Base-by-base conservation (phyloP, 768 basidiomycete genomes). In the Paxillus involutus region DNA sequence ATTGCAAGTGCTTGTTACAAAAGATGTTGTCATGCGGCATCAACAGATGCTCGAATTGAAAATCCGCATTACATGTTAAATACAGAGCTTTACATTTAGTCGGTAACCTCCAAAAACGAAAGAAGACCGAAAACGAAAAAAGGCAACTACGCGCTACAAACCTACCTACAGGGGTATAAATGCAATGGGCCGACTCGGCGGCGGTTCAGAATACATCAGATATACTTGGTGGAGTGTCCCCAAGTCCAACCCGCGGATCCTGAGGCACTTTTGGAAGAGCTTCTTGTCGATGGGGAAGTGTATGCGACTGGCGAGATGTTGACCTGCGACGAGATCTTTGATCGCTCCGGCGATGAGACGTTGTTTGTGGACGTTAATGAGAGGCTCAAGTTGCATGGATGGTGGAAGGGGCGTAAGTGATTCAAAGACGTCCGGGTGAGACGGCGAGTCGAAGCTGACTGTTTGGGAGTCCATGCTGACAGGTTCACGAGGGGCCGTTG, bases 301-400 rank as follows among this genome's bases (percentile, higher is more conserved):
- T 29, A 91, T 77, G 26, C 81, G 81, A 53, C 85, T 84, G 2
- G 91, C 88, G 10, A 91, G 80, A 62, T 93, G 91, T 64, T 93
- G 91, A 2, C 89, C 89, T 10, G 86, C 84, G 8, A 93, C 89
- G 51, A 93, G 73, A 7, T 82, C 79, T 67, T 91, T 91, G 73
- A 93, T 89, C 40, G 90, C 85, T 14, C 80, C 81, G 10, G 91
- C 89, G 49, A 91, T 88, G 59, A 86, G 72, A 35, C 91, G 83
- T 65, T 94, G 91, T 70, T 94, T 93, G 70, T 93, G 89, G 6
- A 94, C 86, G 65, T 92, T 94, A 72, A 94, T 90, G 53, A 94
- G 71, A 4, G 91, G 90, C 62, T 93, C 90, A 29, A 94, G 80
- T 56, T 86, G 82, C 77, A 92, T 89, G n/a, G 81, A 80, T 1